These are phyloP conservation scores for Podaxis sp. DNA, from an alignment of 768 basidiomycete genomes.

Conservation along the genomic window DNA sequence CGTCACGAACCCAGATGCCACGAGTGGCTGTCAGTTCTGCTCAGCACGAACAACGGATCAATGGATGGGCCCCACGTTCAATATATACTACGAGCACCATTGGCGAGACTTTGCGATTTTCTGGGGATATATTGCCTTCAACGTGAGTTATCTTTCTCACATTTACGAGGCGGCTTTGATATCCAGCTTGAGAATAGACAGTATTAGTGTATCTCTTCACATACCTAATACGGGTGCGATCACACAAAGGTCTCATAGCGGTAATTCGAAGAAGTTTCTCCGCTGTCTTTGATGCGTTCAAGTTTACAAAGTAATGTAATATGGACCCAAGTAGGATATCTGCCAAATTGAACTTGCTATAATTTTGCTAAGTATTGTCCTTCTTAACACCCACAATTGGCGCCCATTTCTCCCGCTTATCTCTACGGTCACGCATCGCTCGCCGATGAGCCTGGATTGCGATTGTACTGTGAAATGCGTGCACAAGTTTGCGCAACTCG, in stretches of 20 bases:
- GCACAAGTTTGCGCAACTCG: neutral
- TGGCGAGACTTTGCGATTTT: slow-evolving; percentile 57
- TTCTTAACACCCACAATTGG: neutral
- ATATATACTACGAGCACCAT: slow-evolving; percentile 53
- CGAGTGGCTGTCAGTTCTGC: slow-evolving; percentile 56
- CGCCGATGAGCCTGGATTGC: neutral
- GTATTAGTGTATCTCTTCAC: slow-evolving; percentile 49
- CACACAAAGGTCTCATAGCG: slow-evolving; percentile 17
- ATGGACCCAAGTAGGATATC: too few species aligned
- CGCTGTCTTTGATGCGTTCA: slow-evolving; percentile 12
- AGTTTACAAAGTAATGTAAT: slow-evolving; percentile 1
- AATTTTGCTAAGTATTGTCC: neutral
- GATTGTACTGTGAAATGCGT: neutral
- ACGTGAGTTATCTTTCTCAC: slow-evolving; percentile 31
- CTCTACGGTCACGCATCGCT: neutral
- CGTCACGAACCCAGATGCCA: slow-evolving; percentile 52
- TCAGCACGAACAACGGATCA: slow-evolving; percentile 50
- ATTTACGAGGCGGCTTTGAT: neutral
- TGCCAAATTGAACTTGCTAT: too few species aligned
- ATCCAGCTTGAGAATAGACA: slow-evolving; percentile 33
- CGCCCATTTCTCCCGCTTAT: neutral
- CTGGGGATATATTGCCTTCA: slow-evolving; percentile 46
- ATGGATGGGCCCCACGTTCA: slow-evolving; percentile 56
- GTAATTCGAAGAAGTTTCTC: slow-evolving; percentile 16
- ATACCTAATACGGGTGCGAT: slow-evolving; percentile 54